phyloP scores from a whole-genome alignment of 371 early-diverging fungal species.

The Mortierella sp. region DNA sequence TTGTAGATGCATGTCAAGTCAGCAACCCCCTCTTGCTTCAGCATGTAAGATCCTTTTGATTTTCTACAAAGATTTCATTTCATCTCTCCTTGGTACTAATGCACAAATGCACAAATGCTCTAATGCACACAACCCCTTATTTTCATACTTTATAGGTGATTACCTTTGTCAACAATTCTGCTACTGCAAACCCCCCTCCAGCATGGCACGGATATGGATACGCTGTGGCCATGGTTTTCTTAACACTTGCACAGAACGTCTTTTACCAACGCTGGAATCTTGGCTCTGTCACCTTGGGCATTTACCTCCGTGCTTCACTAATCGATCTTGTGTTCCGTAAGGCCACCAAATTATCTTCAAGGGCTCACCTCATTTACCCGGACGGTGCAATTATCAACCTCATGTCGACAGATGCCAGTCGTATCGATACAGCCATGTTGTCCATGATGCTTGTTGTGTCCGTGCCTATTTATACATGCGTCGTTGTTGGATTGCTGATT shows the following conservation, averaged over 20 bases:
- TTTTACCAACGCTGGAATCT: slow-evolving; percentile 55
- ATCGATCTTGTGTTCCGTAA: slow-evolving; percentile 75
- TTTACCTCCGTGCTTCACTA: slow-evolving; percentile 63
- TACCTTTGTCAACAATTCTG: slow-evolving; percentile 29
- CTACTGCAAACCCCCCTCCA: slow-evolving; percentile 28
- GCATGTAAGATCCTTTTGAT: slow-evolving; percentile 21
- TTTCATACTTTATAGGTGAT: slow-evolving; percentile 24
- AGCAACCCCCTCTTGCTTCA: slow-evolving; percentile 38
- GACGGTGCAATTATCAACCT: slow-evolving; percentile 80
- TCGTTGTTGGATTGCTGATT: slow-evolving; percentile 64
- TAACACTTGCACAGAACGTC: slow-evolving; percentile 43
- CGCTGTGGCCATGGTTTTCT: slow-evolving; percentile 34
- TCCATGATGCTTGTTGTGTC: slow-evolving; percentile 62
- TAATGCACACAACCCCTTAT: background rate
- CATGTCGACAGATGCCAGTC: slow-evolving; percentile 78
- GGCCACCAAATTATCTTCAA: slow-evolving; percentile 50
- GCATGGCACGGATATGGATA: slow-evolving; percentile 51
- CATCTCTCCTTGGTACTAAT: background rate
- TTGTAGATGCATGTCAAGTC: slow-evolving; percentile 39
- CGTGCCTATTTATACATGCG: slow-evolving; percentile 58
- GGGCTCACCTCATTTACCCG: slow-evolving; percentile 57
- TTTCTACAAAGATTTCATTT: background rate
- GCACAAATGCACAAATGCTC: too few relatives aligned
- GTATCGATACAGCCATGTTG: slow-evolving; percentile 63
- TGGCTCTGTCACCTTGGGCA: slow-evolving; percentile 57